These are phyloP conservation scores for Sambucus nigra DNA, from an alignment of 129 eudicot genomes.

Conservation along the genomic window DNA sequence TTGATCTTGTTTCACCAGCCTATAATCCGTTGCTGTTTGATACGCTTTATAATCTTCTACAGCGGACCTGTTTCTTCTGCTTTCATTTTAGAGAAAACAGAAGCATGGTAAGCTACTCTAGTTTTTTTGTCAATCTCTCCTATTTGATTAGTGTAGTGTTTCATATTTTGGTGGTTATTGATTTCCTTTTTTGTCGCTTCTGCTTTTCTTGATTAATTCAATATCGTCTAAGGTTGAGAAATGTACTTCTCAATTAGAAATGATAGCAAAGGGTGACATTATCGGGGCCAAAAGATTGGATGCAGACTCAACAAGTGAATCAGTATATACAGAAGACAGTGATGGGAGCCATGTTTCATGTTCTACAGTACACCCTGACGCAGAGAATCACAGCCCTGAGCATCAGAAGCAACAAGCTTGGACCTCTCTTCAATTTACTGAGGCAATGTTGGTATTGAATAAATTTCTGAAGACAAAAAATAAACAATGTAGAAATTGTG, in stretches of 20 bases:
- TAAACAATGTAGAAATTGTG: constrained; percentile 39
- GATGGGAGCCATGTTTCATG: constrained; percentile 43
- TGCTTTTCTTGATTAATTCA: background rate
- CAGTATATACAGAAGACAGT: constrained; percentile 38
- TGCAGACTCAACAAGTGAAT: constrained; percentile 11
- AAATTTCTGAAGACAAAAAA: constrained; percentile 32
- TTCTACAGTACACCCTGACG: constrained; percentile 21
- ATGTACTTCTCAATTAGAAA: constrained; percentile 48
- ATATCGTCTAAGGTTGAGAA: constrained; percentile 34
- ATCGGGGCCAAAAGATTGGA: constrained; percentile 52
- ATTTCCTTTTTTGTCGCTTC: background rate
- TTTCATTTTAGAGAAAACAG: constrained; percentile 39
- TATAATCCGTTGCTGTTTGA: constrained; percentile 70
- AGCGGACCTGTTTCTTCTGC: constrained; percentile 60
- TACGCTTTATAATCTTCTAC: constrained; percentile 45
- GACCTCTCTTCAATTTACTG: constrained; percentile 74
- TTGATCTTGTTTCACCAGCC: constrained; percentile 58
- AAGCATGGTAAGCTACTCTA: constrained; percentile 32
- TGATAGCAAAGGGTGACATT: constrained; percentile 62
- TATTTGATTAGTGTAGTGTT: background rate
- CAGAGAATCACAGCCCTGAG: constrained; percentile 14
- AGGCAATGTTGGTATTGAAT: constrained; percentile 60
- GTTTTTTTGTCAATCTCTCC: background rate
- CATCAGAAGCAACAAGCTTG: constrained; percentile 25
- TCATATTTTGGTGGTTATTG: background rate